These are phyloP conservation scores for Cryptosporidium sp. DNA, from an alignment of 169 alveolate species.

Conservation along the genomic window DNA sequence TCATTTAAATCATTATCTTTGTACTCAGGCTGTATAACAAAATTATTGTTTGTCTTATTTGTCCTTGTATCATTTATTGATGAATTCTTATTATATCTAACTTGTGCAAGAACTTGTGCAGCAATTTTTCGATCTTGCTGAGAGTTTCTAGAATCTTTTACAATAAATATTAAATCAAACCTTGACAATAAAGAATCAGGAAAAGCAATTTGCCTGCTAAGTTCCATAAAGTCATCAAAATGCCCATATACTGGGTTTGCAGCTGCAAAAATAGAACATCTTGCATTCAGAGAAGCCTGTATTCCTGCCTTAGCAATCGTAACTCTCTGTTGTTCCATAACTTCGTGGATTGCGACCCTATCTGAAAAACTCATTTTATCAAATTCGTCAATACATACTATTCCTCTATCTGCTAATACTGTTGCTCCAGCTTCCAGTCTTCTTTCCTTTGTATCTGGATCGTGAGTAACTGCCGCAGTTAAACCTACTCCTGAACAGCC, in stretches of 20 bases:
- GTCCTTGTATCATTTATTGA: neutral
- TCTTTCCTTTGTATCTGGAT: slow-evolving; percentile 94
- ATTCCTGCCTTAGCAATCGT: slow-evolving; percentile 99
- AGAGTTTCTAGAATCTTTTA: slow-evolving; percentile 77
- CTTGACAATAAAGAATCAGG: slow-evolving; percentile 98
- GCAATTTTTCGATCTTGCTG: slow-evolving; percentile 70
- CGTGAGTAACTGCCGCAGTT: slow-evolving; percentile 98
- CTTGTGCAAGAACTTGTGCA: slow-evolving; percentile 67
- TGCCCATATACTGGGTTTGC: slow-evolving; percentile 99
- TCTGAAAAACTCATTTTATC: slow-evolving; percentile 98
- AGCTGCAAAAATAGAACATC: slow-evolving; percentile 98
- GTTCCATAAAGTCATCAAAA: slow-evolving; percentile 91
- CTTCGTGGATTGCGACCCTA: slow-evolving; percentile 99
- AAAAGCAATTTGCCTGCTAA: slow-evolving; percentile 93
- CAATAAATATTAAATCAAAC: slow-evolving; percentile 93
- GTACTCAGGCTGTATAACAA: slow-evolving; percentile 69
- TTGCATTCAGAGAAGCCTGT: slow-evolving; percentile 97
- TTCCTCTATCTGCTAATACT: slow-evolving; percentile 98
- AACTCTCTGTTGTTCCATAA: slow-evolving; percentile 98
- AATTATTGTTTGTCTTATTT: slow-evolving; percentile 3
- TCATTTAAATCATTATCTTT: slow-evolving; percentile 26
- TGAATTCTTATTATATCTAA: slow-evolving; percentile 29
- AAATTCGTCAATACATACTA: slow-evolving; percentile 98
- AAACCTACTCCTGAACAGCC: slow-evolving; percentile 99
- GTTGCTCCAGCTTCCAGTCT: slow-evolving; percentile 99